Evolutionary conservation across 768 basidiomycete species (phyloP), one percentile per base, ranked within the genome.

Genomic region (Tylopilus sp.): DNA sequence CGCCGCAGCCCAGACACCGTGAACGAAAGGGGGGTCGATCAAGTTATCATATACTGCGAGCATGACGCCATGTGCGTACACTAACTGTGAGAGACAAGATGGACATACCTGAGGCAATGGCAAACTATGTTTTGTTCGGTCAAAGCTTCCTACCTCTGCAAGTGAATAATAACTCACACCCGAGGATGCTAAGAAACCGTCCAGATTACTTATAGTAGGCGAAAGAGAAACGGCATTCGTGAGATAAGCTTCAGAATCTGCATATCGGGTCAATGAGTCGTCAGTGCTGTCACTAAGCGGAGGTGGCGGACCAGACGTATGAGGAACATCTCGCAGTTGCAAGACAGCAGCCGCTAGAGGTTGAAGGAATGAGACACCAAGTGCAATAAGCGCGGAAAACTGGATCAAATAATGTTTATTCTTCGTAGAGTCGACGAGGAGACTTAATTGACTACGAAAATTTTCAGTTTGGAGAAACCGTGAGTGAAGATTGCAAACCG

Each of bases 1-100:
- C 1, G 78, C 76, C 21, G 75, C 75, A 7, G 84, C 73, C 84
- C 84, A 87, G 1, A 62, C 69, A 0, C 61, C 62, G 7, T 57
- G 44, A 20, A 86, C 69, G 57, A 85, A 87, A 8, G 82, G 79
- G 1, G 86, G 86, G 50, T 84, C 81, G 6, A 69, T 59, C 6
- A 86, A 62, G 17, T 64, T 58, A 55, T 79, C 54, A 38, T 70
- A 69, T 10, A 67, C 67, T 69, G 12, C 36, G 22, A 22, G 21
- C 26, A 46, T 59, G 28, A 7, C 28, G 7, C 28, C 28, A 28
- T 28, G 25, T 57, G 47, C 30, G 35, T 0, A 9, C 21, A 17
- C 12, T 3, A 26, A 7, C 5, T 20, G 5, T 39, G 31, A 21
- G 44, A n/a, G 17, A 2, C 23, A 20, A 39, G 15, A 38, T 10